Evolutionary conservation across 2,329 filamentous ascomycete species (phyloP), one percentile per base, ranked within the genome.

Genomic region (Pseudogymnoascus sp.): DNA sequence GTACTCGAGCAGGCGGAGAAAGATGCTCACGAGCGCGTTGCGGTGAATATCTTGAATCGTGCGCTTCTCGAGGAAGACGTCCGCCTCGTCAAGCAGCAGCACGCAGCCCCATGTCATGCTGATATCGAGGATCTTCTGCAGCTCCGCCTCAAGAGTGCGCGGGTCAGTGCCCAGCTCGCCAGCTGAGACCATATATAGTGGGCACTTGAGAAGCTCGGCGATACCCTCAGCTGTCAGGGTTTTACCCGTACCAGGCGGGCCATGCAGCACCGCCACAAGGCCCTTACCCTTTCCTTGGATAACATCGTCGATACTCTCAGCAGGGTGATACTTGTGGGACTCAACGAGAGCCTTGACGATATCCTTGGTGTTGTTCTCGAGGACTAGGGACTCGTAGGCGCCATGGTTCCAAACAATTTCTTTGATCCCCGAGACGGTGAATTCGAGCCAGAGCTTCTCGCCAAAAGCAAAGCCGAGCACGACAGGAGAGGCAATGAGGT

Each of bases 361-460:
- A 31, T 82, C 81, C 69, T 86, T 85, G 16, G 80, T 84, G 67
- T 81, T 79, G 2, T 79, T 72, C 68, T 84, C 78, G 0, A 96
- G 79, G 0, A 96, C 91, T 31, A 96, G 79, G 0, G 88, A 92
- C 59, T 89, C 84, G 74, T 94, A 96, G 0, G 92, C 92, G 12
- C 85, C 81, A 43, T 89, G 84, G 69, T 96, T 93, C 90, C 90
- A 96, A 37, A 86, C 81, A 65, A 96, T 93, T 3, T 95, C 89
- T 49, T 84, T 83, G 65, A 96, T 82, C 0, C 87, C 86, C 0
- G 88, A 90, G 19, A 97, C 87, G 0, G 86, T 87, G 69, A 96
- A 91, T 72, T 96, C 91, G 0, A 96, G 82, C 92, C 92, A 97
- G 8, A 91, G 79, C 75, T 96, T 96, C 74, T 96, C 91, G 0